Conservation (phyloP, 169 alveolate species). For the Theileria luwenshuni region DNA sequence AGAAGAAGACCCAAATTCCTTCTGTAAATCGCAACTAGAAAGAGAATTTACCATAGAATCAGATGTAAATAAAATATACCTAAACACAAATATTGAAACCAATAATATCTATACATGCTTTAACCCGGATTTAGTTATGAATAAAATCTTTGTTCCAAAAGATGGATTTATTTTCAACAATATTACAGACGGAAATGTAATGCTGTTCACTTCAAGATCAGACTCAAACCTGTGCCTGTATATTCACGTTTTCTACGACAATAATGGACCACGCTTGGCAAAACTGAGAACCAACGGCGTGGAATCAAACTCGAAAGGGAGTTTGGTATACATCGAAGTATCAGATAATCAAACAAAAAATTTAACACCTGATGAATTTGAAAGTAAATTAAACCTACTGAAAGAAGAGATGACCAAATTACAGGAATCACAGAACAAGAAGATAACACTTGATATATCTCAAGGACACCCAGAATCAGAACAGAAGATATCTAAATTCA, state of each 20-base stretch:
- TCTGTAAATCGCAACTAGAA: constrained; percentile 14
- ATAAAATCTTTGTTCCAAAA: constrained; percentile 18
- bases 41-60: not conserved
- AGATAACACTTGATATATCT: constrained; percentile 3
- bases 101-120: constrained; percentile 1
- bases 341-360: not conserved
- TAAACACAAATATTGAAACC: not conserved
- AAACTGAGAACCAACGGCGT: not conserved
- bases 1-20: constrained; percentile 1
- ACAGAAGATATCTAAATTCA: constrained; percentile 3
- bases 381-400: not conserved
- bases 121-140: constrained; percentile 2
- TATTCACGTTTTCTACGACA: constrained; percentile 11
- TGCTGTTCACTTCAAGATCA: constrained; percentile 5
- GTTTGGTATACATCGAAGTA: not conserved
- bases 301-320: not conserved
- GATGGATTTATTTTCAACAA: constrained; percentile 1
- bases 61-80: constrained; percentile 2
- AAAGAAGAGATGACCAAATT: not conserved
- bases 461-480: not conserved
- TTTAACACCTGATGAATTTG: constrained; percentile 7
- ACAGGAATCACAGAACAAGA: constrained; percentile 10
- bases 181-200: constrained; percentile 6
- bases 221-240: not conserved
- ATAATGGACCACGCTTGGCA: not conserved